Conservation (phyloP, 257 asterid species). For the Scutellaria minor region DNA sequence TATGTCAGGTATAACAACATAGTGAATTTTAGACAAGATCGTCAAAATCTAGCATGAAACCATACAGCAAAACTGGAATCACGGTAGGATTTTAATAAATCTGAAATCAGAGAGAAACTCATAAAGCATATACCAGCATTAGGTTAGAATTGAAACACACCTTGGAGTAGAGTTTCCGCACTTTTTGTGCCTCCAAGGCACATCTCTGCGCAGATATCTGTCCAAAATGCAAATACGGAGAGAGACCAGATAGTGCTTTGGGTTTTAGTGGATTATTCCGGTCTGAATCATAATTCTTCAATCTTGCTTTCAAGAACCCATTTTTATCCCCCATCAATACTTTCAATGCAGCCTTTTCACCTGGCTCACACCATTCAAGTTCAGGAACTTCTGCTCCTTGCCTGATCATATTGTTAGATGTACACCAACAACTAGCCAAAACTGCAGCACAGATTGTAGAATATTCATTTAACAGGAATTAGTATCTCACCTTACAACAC, state of each 20-base stretch:
- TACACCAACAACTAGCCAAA: slow-evolving; percentile 30
- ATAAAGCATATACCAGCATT: background rate
- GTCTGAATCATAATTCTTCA: slow-evolving; percentile 74
- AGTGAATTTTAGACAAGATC: slow-evolving; percentile 18
- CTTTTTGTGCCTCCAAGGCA: slow-evolving; percentile 80
- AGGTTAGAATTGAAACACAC: slow-evolving; percentile 40
- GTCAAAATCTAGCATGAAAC: background rate
- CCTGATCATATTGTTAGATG: slow-evolving; percentile 53
- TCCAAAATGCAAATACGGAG: slow-evolving; percentile 98
- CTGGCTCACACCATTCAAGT: slow-evolving; percentile 95
- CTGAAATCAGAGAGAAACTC: slow-evolving; percentile 14
- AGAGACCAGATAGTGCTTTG: slow-evolving; percentile 82
- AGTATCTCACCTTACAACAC: slow-evolving; percentile 64
- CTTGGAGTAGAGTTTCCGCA: slow-evolving; percentile 68
- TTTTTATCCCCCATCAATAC: slow-evolving; percentile 64
- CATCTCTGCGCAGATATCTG: slow-evolving; percentile 94
- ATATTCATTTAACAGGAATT: slow-evolving; percentile 23
- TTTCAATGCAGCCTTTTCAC: slow-evolving; percentile 78
- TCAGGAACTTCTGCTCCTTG: slow-evolving; percentile 97
- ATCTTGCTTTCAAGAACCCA: slow-evolving; percentile 73
- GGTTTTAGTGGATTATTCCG: slow-evolving; percentile 90
- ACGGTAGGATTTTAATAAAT: background rate
- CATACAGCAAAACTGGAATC: background rate
- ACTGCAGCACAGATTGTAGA: slow-evolving; percentile 1
- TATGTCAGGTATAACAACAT: slow-evolving; percentile 23